phyloP scores from a whole-genome alignment of 2,329 filamentous ascomycete species.

The Alternaria sp. region DNA sequence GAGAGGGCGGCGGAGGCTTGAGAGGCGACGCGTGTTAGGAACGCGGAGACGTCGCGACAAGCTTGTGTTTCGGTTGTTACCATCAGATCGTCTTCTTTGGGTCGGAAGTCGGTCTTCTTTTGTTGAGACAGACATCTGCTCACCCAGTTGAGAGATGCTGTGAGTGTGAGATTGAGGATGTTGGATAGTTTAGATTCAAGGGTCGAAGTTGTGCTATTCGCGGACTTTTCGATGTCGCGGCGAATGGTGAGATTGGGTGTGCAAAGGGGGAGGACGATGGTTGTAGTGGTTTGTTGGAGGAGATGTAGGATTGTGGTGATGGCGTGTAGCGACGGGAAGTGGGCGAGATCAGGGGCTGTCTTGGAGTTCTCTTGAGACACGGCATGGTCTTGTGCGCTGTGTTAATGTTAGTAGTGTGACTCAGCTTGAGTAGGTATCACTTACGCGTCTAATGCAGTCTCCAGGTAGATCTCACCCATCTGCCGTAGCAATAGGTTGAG shows the following conservation, averaged over 20 bases:
- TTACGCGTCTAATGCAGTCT: constrained; percentile 67
- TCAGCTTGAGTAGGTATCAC: constrained; percentile 16
- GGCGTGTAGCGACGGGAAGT: constrained; percentile 77
- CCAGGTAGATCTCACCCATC: constrained; percentile 83
- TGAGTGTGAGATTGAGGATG: constrained; percentile 72
- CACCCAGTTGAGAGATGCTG: constrained; percentile 78
- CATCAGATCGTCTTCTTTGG: constrained; percentile 69
- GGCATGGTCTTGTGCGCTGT: constrained; percentile 67
- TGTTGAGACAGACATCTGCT: constrained; percentile 74
- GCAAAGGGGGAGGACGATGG: constrained; percentile 87
- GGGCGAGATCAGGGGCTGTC: constrained; percentile 84
- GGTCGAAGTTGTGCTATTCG: constrained; percentile 72
- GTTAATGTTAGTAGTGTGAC: constrained; percentile 13
- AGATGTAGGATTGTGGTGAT: constrained; percentile 90
- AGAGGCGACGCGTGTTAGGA: constrained; percentile 72
- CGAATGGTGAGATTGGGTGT: constrained; percentile 89
- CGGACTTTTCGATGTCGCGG: constrained; percentile 85
- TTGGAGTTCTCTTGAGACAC: constrained; percentile 79
- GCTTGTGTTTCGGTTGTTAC: constrained; percentile 71
- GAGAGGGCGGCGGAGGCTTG: constrained; percentile 74
- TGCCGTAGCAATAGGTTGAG: constrained; percentile 82
- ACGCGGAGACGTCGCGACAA: constrained; percentile 80
- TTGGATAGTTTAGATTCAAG: constrained; percentile 85
- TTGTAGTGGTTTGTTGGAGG: constrained; percentile 89
- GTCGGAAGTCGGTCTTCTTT: constrained; percentile 88